Evolutionary conservation across 2,329 filamentous ascomycete species (phyloP).

Genomic region (Dothistroma septosporum): DNA sequence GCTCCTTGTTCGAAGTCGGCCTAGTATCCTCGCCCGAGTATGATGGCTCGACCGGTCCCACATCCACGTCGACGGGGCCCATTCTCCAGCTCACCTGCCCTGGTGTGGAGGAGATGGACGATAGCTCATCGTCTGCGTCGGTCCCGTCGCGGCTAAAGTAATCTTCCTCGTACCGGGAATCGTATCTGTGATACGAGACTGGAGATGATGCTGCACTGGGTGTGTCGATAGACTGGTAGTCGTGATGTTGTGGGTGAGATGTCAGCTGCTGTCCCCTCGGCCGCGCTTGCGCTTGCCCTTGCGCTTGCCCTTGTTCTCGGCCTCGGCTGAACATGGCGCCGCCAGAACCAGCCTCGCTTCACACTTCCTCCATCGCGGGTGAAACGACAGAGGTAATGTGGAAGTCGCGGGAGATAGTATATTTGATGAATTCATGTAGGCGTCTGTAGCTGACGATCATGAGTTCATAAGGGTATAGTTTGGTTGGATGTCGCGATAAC

Average conservation of each 20-base stretch:
- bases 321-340: background rate
- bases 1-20: conserved; percentile 81
- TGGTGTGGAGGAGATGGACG: conserved; percentile 7
- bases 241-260: background rate
- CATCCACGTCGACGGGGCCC: conserved; percentile 13
- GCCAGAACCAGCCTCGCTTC: background rate
- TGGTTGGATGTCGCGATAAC: conserved; percentile 6
- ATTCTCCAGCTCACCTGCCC: conserved; percentile 13
- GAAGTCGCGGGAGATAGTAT: background rate
- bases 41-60: conserved; percentile 39
- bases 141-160: conserved; percentile 1
- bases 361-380: background rate
- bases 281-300: too few relatives aligned
- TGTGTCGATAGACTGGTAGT: conserved; percentile 4
- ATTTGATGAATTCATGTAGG: background rate
- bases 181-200: conserved; percentile 28
- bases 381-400: background rate
- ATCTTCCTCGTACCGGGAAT: background rate
- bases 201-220: conserved; percentile 16
- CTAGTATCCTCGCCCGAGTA: conserved; percentile 83
- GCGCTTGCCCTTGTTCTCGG: background rate
- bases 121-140: conserved; percentile 42
- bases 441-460: background rate
- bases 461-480: background rate
- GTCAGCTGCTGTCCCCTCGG: background rate